Evolutionary conservation across 345 rosid species (phyloP).

Genomic region (Litchi chinensis): DNA sequence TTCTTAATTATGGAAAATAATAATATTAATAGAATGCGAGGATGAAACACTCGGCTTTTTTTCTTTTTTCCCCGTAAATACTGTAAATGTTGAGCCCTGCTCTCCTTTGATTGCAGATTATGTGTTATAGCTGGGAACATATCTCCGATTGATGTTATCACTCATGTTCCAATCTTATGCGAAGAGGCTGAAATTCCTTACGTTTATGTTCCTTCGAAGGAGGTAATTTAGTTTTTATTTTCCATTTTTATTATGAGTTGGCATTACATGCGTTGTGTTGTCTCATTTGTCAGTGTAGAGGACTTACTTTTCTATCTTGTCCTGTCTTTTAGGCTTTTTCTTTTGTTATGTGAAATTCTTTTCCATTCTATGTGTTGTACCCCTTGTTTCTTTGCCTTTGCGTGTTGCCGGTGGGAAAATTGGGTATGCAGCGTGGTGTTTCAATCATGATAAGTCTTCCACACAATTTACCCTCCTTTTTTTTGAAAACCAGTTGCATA

Average conservation of each 20-base stretch:
- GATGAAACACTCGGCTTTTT: no score
- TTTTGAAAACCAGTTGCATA: not conserved
- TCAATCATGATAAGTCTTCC: no score
- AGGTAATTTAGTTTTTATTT: slow-evolving; percentile 46
- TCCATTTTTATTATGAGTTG: not conserved
- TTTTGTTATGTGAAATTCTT: not conserved
- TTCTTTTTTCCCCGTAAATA: no score
- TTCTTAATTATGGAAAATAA: not conserved
- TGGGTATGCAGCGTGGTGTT: no score
- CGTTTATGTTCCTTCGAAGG: slow-evolving; percentile 84
- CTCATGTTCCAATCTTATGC: slow-evolving; percentile 89
- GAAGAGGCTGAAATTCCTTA: slow-evolving; percentile 90
- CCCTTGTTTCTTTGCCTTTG: no score
- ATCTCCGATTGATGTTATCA: slow-evolving; percentile 95
- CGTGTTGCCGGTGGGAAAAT: no score
- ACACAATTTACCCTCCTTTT: no score
- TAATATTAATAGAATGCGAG: no score
- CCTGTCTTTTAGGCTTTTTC: not conserved
- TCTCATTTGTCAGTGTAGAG: not conserved
- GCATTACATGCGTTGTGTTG: not conserved
- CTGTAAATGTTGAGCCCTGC: not conserved
- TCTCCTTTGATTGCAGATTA: slow-evolving; percentile 46
- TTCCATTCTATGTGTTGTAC: not conserved
- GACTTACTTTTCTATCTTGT: not conserved
- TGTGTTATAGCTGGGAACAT: slow-evolving; percentile 97